Conservation (phyloP, 768 basidiomycete species). For the Termitomyces sp. region DNA sequence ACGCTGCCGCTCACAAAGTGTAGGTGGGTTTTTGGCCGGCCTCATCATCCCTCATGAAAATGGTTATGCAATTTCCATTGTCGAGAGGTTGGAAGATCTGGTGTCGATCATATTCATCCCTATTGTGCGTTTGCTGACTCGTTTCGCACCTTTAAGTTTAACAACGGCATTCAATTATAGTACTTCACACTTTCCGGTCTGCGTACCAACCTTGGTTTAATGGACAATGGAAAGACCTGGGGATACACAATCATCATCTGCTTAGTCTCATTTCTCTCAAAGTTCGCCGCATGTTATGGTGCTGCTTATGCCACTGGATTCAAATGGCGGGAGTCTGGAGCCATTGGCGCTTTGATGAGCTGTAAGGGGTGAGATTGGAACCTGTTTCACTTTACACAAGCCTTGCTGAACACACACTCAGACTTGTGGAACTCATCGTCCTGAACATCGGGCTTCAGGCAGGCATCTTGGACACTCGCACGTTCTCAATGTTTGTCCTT, state of each 20-base stretch:
- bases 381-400: background rate
- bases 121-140: conserved; percentile 40
- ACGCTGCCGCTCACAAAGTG: conserved; percentile 1
- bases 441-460: conserved; percentile 82
- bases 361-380: conserved; percentile 66
- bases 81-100: conserved; percentile 87
- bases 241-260: conserved; percentile 74
- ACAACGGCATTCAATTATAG: conserved; percentile 26
- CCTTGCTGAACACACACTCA: conserved; percentile 14
- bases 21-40: conserved; percentile 79
- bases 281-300: conserved; percentile 65
- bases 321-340: conserved; percentile 68
- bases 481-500: conserved; percentile 89
- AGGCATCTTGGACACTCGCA: conserved; percentile 50
- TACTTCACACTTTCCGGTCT: conserved; percentile 81
- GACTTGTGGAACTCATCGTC: conserved; percentile 83
- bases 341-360: conserved; percentile 85
- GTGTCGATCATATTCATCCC: conserved; percentile 72
- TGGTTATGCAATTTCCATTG: conserved; percentile 72
- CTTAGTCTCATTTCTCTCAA: conserved; percentile 69
- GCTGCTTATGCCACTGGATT: conserved; percentile 61
- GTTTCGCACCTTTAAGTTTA: background rate
- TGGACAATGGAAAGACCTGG: conserved; percentile 76
- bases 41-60: conserved; percentile 79
- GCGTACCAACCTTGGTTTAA: conserved; percentile 70